Evolutionary conservation across 768 basidiomycete genomes (phyloP), one percentile per base, ranked within the genome.

Genomic region (Lactarius vividus): DNA sequence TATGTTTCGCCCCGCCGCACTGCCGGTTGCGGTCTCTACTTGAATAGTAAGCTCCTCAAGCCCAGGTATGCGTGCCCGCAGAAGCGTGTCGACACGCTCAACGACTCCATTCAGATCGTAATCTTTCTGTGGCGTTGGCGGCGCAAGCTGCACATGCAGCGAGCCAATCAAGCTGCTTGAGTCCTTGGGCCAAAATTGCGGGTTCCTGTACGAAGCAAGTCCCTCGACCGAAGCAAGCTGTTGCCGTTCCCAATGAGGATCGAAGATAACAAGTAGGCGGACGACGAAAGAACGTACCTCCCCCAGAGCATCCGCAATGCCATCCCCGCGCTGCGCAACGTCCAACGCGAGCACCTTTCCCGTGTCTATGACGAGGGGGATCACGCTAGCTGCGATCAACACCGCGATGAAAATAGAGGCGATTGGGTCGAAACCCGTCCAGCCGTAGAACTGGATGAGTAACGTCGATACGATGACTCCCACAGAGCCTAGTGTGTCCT

Each of bases 381-480:
- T 82, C 23, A 99, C 97, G 74, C 94, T 96, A 6, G 93, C 96
- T 26, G 94, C 93, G 71, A 99, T 99, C 69, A 99, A 79, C 10
- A 92, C 78, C 6, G 97, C 97, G 70, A 99, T 99, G 76, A 99
- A 96, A 33, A 99, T 79, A 10, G 94, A 96, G 0, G 97, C 97
- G 66, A 99, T 94, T 1, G 97, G 97, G 77, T 99, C 97, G 74
- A 98, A 99, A 23, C 95, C 95, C 15, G 96, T 98, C 95, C 96
- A 98, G 28, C 97, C 96, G 71, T 97, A 98, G 67, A 88, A 88
- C 74, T 96, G 89, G 67, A 99, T 98, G 62, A 98, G 84, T 20
- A 98, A 79, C 2, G 97, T 99, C 29, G 97, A 98, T 60, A 98
- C 84, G 74, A 99, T 99, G 20, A 99, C 97, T 20, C 97, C 97